Conservation (phyloP, 2,329 filamentous ascomycete genomes). For the Myriosclerotinia scirpicola region DNA sequence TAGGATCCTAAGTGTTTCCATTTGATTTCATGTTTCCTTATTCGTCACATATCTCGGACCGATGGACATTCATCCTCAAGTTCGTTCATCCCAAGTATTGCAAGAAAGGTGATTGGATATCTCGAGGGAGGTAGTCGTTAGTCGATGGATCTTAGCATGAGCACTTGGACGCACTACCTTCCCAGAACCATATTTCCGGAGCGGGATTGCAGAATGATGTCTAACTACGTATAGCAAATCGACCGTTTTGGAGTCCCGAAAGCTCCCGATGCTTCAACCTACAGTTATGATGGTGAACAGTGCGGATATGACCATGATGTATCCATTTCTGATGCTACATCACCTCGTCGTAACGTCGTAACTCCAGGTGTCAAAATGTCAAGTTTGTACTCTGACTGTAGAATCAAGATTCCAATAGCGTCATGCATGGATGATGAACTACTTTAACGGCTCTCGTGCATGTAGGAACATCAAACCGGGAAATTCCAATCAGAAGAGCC, state of each 20-base stretch:
- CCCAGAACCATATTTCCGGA: constrained; percentile 21
- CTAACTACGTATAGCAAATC: constrained; percentile 15
- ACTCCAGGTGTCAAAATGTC: constrained; percentile 5
- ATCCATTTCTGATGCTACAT: constrained; percentile 20
- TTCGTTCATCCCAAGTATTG: constrained; percentile 12
- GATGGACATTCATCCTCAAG: constrained; percentile 6
- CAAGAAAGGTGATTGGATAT: constrained; percentile 10
- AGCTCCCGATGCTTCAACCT: constrained; percentile 12
- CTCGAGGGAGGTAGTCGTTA: not conserved
- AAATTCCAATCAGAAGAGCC: constrained; percentile 21
- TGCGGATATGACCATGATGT: constrained; percentile 4
- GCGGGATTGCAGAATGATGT: constrained; percentile 4
- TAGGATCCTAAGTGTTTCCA: constrained; percentile 1
- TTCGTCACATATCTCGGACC: constrained; percentile 22
- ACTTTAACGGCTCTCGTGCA: constrained; percentile 14
- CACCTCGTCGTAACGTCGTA: not conserved
- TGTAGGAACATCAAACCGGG: constrained; percentile 1
- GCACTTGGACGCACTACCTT: not conserved
- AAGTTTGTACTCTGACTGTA: not conserved
- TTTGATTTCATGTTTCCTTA: constrained; percentile 13
- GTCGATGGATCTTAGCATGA: constrained; percentile 16
- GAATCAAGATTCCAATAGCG: not conserved
- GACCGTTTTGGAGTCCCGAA: constrained; percentile 13
- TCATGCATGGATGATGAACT: constrained; percentile 8
- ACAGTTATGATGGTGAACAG: constrained; percentile 2